Percentiles rank a stretch among this genome's conserved stretches.
Conservation (phyloP, 2,329 filamentous ascomycete genomes). For the Nigrospora sphaerica region DNA sequence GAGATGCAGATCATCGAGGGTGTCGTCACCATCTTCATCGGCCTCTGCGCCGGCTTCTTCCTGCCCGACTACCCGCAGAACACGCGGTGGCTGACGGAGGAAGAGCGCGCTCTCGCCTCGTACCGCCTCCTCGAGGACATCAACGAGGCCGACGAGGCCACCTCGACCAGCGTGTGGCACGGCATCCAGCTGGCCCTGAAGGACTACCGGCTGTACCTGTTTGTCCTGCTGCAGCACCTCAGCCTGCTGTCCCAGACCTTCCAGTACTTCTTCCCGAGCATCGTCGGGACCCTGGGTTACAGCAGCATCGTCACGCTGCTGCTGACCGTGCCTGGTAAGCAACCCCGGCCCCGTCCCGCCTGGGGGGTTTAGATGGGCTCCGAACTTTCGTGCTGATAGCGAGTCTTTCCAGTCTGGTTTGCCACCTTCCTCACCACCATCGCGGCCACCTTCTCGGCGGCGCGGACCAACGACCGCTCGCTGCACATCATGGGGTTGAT, state of each 20-base stretch:
- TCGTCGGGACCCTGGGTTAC: conserved; percentile 55
- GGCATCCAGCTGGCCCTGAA: conserved; percentile 40
- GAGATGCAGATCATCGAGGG: conserved; percentile 34
- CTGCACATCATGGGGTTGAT: conserved; percentile 48
- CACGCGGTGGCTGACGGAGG: conserved; percentile 41
- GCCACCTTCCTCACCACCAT: conserved; percentile 45
- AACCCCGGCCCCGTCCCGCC: no score
- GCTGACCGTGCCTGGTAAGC: conserved; percentile 38
- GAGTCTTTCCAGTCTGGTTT: conserved; percentile 35
- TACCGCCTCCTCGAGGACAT: conserved; percentile 44
- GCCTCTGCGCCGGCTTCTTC: conserved; percentile 24
- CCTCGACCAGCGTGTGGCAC: conserved; percentile 29
- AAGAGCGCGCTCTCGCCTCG: conserved; percentile 45
- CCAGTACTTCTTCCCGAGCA: conserved; percentile 59
- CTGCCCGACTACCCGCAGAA: conserved; percentile 48
- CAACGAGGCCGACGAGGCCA: conserved; percentile 33
- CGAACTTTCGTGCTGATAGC: no score
- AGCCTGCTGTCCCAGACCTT: conserved; percentile 47
- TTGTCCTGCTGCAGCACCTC: conserved; percentile 47
- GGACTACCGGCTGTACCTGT: conserved; percentile 45
- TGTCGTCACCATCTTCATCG: conserved; percentile 29
- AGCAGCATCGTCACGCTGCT: conserved; percentile 45
- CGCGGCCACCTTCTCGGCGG: conserved; percentile 46
- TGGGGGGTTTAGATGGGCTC: no score
- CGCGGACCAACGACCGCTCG: conserved; percentile 46